Percentiles rank a stretch among this genome's conserved stretches.
These are phyloP conservation scores for Luvunga scandens DNA, from an alignment of 345 rosid species.

Conservation along the genomic window DNA sequence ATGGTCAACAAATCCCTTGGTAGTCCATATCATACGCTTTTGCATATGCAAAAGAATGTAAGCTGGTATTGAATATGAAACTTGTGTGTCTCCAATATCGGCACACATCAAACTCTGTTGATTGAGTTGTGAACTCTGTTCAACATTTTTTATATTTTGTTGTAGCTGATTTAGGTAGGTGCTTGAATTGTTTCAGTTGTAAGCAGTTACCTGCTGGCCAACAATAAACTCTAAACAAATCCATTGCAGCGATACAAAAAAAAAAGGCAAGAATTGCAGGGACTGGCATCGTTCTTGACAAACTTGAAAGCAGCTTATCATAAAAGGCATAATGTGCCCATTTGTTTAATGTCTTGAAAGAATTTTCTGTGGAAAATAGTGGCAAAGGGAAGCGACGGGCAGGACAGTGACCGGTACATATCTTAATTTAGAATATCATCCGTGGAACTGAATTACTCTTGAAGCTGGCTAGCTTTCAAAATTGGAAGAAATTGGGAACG, in stretches of 20 bases:
- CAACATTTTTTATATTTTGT: background rate
- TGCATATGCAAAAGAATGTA: background rate
- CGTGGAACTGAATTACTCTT: no score
- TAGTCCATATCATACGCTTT: slow-evolving; percentile 6
- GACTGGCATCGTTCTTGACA: no score
- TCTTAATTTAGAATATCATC: no score
- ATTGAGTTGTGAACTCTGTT: background rate
- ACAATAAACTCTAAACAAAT: background rate
- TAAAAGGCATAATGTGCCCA: no score
- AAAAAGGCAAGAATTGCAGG: no score
- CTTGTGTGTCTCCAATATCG: background rate
- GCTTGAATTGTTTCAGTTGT: background rate
- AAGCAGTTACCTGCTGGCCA: background rate
- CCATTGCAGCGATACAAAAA: background rate
- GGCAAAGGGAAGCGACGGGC: no score
- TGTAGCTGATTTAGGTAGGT: background rate
- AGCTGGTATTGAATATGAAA: background rate
- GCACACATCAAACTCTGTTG: background rate
- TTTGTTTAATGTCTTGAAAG: no score
- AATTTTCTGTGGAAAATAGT: no score
- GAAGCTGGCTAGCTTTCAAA: no score
- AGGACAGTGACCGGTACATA: no score
- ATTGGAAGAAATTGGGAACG: no score
- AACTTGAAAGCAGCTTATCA: no score
- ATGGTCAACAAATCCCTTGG: slow-evolving; percentile 93